Base-by-base conservation (phyloP, 2,329 filamentous ascomycete species). In the Torrubiella hemipterigena region DNA sequence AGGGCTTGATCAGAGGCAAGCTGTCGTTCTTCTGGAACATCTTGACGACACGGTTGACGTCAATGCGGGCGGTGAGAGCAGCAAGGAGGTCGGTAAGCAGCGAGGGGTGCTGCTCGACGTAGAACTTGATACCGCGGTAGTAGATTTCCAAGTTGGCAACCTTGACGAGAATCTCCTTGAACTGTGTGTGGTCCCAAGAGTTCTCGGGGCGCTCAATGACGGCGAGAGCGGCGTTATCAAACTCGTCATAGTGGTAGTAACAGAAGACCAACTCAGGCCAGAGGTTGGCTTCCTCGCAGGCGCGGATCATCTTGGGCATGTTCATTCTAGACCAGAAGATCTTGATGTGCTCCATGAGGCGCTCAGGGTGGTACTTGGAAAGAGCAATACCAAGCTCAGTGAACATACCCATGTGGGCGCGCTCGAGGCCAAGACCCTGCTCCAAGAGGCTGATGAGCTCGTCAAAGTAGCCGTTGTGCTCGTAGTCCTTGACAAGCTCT, bases 1-100 rank as follows among this genome's bases (percentile, higher is more conserved):
- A 98, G 4, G 89, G 89, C 69, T 98, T 98, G 69, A 98, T 96
- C 33, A 98, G 66, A 33, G 93, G 91, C 44, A 96, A 79, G 58
- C 96, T 95, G 60, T 98, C 91, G 6, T 87, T 95, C 64, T 93
- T 93, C 64, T 94, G 79, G 63, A 98, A 98, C 75, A 98, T 93
- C 56, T 86, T 84, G 39, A 98, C 91, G n/a, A 98, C 91, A 38
- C 93, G 85, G 66, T 95, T 96, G 50, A 96, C 91, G 43, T 98
- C 91, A 42, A 98, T 89, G 38, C 91, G 81, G 28, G 87, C 60
- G n/a, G 91, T 94, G 40, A 98, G 67, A 9, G 75, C 82, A 52
- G 95, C 87, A 33, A 98, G 72, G 19, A 98, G 73, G 51, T 98
- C 91, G n/a, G 91, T 98, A 41, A 98, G 65, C 27, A 98, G 72